Percentiles rank a stretch among this genome's conserved stretches.
Conservation (phyloP, 2,329 filamentous ascomycete genomes). For the Alternaria conjuncta region DNA sequence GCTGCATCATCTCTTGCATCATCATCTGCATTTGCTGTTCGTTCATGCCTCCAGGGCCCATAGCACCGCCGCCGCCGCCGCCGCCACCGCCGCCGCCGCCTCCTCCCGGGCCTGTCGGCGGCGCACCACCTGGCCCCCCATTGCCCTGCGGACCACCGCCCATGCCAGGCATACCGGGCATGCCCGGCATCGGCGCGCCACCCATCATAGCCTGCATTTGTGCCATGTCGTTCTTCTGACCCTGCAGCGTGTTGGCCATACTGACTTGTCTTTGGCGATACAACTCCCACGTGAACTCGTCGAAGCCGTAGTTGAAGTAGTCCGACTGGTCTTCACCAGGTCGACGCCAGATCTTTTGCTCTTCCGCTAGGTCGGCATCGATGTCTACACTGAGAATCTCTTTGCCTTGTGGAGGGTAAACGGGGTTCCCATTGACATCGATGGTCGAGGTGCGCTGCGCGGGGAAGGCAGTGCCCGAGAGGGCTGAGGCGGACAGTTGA, state of each 20-base stretch:
- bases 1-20: conserved; percentile 61
- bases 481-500: conserved; percentile 25
- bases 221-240: conserved; percentile 75
- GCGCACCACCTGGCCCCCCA: conserved; percentile 28
- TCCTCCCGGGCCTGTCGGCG: conserved; percentile 39
- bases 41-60: conserved; percentile 49
- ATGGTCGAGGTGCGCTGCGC: conserved; percentile 77
- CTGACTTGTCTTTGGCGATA: conserved; percentile 89
- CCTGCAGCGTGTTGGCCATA: conserved; percentile 76
- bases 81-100: not conserved
- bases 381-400: conserved; percentile 68
- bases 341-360: conserved; percentile 91
- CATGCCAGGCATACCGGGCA: conserved; percentile 35
- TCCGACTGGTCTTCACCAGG: conserved; percentile 94
- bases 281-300: conserved; percentile 96
- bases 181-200: conserved; percentile 33
- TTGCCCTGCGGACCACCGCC: conserved; percentile 22
- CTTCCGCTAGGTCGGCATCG: conserved; percentile 64
- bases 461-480: conserved; percentile 59
- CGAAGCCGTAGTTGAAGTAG: conserved; percentile 99
- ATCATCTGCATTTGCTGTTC: conserved; percentile 66
- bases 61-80: conserved; percentile 4
- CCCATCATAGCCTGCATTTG: conserved; percentile 66
- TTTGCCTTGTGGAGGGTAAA: conserved; percentile 75
- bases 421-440: conserved; percentile 81